These are phyloP conservation scores for Ascochyta fabae DNA, from an alignment of 2,329 filamentous ascomycete species.

Conservation along the genomic window DNA sequence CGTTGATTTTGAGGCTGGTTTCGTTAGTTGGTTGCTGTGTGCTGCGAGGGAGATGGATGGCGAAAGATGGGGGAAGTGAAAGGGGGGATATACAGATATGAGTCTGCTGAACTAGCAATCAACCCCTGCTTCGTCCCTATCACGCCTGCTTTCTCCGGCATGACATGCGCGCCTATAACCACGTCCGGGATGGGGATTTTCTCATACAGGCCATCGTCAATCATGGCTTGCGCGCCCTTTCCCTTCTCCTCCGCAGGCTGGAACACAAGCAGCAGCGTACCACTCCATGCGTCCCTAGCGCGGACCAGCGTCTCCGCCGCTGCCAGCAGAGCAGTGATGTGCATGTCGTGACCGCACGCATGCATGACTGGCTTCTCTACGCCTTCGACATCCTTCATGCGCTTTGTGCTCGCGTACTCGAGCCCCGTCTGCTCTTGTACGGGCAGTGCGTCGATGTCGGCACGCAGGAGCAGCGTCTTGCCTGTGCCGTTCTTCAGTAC, in stretches of 20 bases:
- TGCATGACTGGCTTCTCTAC: conserved; percentile 67
- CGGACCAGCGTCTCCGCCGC: conserved; percentile 59
- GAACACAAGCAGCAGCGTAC: conserved; percentile 69
- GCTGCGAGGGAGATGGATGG: background rate
- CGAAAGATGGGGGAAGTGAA: background rate
- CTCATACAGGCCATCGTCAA: conserved; percentile 64
- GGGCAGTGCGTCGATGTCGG: conserved; percentile 69
- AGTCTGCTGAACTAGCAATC: conserved; percentile 52
- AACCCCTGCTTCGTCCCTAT: conserved; percentile 53
- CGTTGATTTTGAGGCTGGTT: conserved; percentile 61
- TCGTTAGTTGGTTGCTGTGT: conserved; percentile 19
- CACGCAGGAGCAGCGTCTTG: conserved; percentile 63
- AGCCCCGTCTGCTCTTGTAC: conserved; percentile 63
- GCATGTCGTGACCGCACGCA: conserved; percentile 69
- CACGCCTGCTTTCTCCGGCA: conserved; percentile 51
- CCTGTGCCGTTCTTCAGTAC: conserved; percentile 63
- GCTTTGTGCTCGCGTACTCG: conserved; percentile 60
- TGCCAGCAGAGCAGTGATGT: conserved; percentile 65
- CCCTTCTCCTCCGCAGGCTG: conserved; percentile 72
- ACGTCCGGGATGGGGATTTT: conserved; percentile 63
- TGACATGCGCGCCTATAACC: conserved; percentile 64
- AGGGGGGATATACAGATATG: conserved; percentile 31
- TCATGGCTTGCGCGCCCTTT: conserved; percentile 67
- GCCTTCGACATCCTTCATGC: conserved; percentile 55
- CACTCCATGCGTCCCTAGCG: conserved; percentile 60